Conservation (phyloP, 345 rosid species). For the Anastatica hierochuntica region DNA sequence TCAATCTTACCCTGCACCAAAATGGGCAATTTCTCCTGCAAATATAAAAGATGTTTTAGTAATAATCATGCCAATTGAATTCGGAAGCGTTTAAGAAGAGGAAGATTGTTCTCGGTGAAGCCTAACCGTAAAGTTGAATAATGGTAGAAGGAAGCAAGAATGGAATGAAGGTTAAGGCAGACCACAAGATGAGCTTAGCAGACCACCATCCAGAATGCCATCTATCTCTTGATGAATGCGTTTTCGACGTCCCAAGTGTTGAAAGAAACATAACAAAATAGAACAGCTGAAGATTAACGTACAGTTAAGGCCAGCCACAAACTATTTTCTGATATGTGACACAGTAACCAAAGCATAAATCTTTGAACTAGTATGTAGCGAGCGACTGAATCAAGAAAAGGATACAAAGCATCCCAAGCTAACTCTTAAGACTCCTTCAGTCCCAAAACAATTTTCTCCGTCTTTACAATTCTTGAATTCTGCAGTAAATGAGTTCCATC, state of each 20-base stretch:
- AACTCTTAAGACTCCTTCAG: conserved; percentile 85
- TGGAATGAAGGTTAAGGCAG: conserved; percentile 44
- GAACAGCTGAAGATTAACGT: conserved; percentile 35
- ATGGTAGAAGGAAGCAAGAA: conserved; percentile 60
- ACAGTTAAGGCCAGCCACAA: no score
- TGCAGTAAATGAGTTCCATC: conserved; percentile 29
- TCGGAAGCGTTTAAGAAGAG: background rate
- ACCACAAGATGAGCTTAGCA: conserved; percentile 46
- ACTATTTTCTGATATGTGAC: no score
- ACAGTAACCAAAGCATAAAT: no score
- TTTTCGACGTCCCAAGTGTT: conserved; percentile 53
- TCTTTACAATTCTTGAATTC: conserved; percentile 61
- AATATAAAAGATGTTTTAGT: no score
- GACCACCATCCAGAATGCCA: conserved; percentile 99
- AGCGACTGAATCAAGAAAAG: conserved; percentile 21
- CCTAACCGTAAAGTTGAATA: conserved; percentile 64
- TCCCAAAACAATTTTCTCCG: conserved; percentile 62
- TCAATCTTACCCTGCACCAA: conserved; percentile 99
- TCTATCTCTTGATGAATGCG: conserved; percentile 41
- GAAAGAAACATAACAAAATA: conserved; percentile 65
- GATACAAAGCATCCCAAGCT: conserved; percentile 97
- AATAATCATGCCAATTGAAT: no score
- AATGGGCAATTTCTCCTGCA: conserved; percentile 89
- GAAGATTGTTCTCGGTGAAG: no score
- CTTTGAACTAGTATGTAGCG: no score